phyloP scores from a whole-genome alignment of 768 basidiomycete genomes.

The Rhizopogon vinicolor region DNA sequence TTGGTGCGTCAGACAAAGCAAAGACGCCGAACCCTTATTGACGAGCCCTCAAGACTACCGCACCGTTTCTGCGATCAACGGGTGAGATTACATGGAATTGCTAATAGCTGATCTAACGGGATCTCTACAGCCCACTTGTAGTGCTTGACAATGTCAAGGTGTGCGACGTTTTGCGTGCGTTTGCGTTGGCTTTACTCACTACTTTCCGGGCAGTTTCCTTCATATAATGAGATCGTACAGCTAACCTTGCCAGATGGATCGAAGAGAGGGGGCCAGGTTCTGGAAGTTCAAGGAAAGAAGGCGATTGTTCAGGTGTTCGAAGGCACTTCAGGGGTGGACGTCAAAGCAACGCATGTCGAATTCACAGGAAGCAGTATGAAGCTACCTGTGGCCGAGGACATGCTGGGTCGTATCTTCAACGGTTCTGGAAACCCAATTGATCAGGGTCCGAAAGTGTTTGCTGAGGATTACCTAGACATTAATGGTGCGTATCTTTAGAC shows the following conservation, averaged over 20 bases:
- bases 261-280: slow-evolving; percentile 93
- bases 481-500: slow-evolving; percentile 63
- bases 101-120: slow-evolving; percentile 8
- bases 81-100: slow-evolving; percentile 45
- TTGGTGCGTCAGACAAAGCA: slow-evolving; percentile 50
- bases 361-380: slow-evolving; percentile 99
- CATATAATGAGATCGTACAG: slow-evolving; percentile 97
- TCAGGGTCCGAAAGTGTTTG: slow-evolving; percentile 97
- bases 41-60: slow-evolving; percentile 68
- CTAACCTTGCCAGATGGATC: slow-evolving; percentile 94
- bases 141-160: slow-evolving; percentile 99
- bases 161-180: slow-evolving; percentile 15
- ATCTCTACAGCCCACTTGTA: slow-evolving; percentile 74
- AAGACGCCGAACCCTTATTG: slow-evolving; percentile 3
- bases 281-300: slow-evolving; percentile 98
- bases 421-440: slow-evolving; percentile 98
- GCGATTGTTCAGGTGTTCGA: slow-evolving; percentile 99
- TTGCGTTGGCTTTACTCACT: slow-evolving; percentile 10
- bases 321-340: slow-evolving; percentile 96
- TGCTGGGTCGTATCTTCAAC: slow-evolving; percentile 99
- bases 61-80: slow-evolving; percentile 98
- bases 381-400: slow-evolving; percentile 96
- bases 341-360: slow-evolving; percentile 95
- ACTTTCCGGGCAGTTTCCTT: slow-evolving; percentile 66
- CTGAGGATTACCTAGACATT: slow-evolving; percentile 98